Evolutionary conservation across 306 rosid genomes (phyloP).

Genomic region (Myrica gale): DNA sequence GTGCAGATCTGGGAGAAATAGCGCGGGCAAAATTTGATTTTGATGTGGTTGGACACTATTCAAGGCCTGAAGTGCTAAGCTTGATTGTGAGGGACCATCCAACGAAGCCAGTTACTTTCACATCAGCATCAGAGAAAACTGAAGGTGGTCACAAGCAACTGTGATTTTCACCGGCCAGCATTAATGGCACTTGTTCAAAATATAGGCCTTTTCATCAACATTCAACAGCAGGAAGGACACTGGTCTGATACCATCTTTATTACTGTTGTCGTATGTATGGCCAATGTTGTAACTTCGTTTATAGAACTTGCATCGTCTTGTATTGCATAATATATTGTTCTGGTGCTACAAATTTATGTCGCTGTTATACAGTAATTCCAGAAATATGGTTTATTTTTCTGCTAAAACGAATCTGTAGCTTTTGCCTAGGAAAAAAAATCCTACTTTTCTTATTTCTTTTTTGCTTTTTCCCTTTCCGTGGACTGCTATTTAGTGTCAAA

Average conservation of each 20-base stretch:
- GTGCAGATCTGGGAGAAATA: conserved; percentile 78
- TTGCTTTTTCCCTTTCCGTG: too few relatives aligned
- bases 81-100: conserved; percentile 78
- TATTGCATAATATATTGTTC: not conserved
- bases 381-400: too few relatives aligned
- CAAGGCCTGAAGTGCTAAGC: conserved; percentile 87
- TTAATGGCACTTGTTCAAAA: conserved; percentile 14
- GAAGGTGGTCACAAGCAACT: conserved; percentile 44
- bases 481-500: too few relatives aligned
- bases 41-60: conserved; percentile 91
- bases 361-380: not conserved
- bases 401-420: too few relatives aligned
- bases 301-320: not conserved
- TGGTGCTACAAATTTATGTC: not conserved
- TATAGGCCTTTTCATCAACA: conserved; percentile 24
- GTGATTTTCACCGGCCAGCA: conserved; percentile 21
- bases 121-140: conserved; percentile 47
- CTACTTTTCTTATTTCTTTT: too few relatives aligned
- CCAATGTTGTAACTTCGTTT: not conserved
- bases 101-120: conserved; percentile 59
- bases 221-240: not conserved
- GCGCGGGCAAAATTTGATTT: conserved; percentile 77
- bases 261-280: conserved; percentile 6
- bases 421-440: too few relatives aligned
- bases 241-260: not conserved